phyloP scores from a whole-genome alignment of 2,329 filamentous ascomycete genomes.

The Trichoderma brevicompactum region DNA sequence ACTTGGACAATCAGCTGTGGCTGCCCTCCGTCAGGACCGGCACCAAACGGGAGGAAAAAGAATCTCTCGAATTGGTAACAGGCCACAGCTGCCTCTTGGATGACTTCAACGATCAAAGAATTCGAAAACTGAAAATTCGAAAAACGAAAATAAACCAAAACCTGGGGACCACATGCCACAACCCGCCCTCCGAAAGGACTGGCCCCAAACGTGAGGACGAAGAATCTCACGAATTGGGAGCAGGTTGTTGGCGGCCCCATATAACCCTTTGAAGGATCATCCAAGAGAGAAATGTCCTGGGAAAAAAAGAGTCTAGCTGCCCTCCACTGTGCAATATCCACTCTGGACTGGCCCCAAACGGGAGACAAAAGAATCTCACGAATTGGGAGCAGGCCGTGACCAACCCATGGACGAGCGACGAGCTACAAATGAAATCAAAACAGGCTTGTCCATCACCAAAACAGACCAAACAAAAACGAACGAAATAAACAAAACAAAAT shows the following conservation, averaged over 20 bases:
- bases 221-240: slow-evolving; percentile 28
- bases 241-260: slow-evolving; percentile 10
- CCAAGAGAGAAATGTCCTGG: background rate
- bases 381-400: slow-evolving; percentile 26
- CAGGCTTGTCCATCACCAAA: background rate
- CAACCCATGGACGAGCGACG: background rate
- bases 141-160: background rate
- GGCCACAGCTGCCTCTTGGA: slow-evolving; percentile 21
- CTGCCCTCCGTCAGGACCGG: slow-evolving; percentile 23
- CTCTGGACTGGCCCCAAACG: slow-evolving; percentile 25
- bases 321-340: background rate
- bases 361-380: slow-evolving; percentile 15
- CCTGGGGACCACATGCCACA: background rate
- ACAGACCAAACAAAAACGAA: no score
- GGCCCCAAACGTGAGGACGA: slow-evolving; percentile 27
- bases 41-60: slow-evolving; percentile 24
- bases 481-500: no score
- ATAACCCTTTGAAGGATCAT: slow-evolving; percentile 5
- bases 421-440: background rate
- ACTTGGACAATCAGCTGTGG: slow-evolving; percentile 19
- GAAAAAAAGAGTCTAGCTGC: slow-evolving; percentile 1
- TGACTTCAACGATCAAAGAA: slow-evolving; percentile 10
- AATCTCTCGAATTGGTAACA: slow-evolving; percentile 27
- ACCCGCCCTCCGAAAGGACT: slow-evolving; percentile 24
- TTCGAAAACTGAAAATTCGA: background rate